phyloP scores from a whole-genome alignment of 2,329 filamentous ascomycete species.

The Stylonectria norvegica region DNA sequence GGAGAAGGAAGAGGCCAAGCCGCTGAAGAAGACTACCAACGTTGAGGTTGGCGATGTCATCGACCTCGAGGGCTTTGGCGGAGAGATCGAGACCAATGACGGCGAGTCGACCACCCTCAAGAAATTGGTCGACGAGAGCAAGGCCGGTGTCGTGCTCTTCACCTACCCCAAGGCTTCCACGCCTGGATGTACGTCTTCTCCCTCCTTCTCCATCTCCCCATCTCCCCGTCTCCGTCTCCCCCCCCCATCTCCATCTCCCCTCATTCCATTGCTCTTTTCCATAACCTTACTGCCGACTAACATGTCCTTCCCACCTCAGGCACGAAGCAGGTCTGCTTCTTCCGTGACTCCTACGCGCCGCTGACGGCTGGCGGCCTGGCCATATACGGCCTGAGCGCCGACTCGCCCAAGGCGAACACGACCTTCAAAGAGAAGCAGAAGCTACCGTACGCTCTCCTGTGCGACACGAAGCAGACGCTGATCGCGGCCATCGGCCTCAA shows the following conservation, averaged over 20 bases:
- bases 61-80: slow-evolving; percentile 58
- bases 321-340: slow-evolving; percentile 88
- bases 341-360: slow-evolving; percentile 78
- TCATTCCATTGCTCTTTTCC: slow-evolving; percentile 7
- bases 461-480: slow-evolving; percentile 70
- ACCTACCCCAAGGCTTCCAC: slow-evolving; percentile 95
- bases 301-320: no score
- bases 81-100: slow-evolving; percentile 80
- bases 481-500: slow-evolving; percentile 87
- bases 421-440: slow-evolving; percentile 90
- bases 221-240: not conserved
- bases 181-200: slow-evolving; percentile 74
- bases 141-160: slow-evolving; percentile 84
- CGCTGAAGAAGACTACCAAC: slow-evolving; percentile 28
- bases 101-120: slow-evolving; percentile 76
- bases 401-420: slow-evolving; percentile 87
- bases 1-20: slow-evolving; percentile 30
- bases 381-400: slow-evolving; percentile 86
- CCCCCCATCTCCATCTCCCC: slow-evolving; percentile 5
- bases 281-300: no score
- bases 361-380: slow-evolving; percentile 75
- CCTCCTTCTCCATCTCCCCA: not conserved
- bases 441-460: slow-evolving; percentile 82
- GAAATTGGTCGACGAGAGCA: slow-evolving; percentile 76
- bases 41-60: slow-evolving; percentile 54